A percentile compares a stretch with the other conserved stretches of the same genome.
phyloP scores from a whole-genome alignment of 352 stramenopile genomes.

The Phytophthora pisi region DNA sequence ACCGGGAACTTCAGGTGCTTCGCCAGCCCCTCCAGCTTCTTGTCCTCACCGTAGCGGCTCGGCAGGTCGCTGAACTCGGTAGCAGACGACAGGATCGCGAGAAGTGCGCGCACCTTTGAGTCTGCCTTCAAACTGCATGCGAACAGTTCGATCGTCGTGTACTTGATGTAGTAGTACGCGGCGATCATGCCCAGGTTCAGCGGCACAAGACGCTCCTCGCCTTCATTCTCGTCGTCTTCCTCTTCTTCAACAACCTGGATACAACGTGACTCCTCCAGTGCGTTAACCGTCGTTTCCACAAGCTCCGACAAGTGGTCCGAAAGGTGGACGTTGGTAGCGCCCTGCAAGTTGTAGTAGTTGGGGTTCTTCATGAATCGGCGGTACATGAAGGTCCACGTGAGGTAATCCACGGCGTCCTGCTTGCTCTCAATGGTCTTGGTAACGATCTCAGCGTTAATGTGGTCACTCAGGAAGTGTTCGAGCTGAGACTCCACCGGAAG shows the following conservation, averaged over 20 bases:
- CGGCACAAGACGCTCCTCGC: constrained; percentile 91
- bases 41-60: constrained; percentile 94
- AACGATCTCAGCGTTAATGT: constrained; percentile 99
- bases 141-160: constrained; percentile 99
- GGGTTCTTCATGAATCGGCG: constrained; percentile 98
- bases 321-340: constrained; percentile 91
- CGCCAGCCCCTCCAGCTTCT: constrained; percentile 92
- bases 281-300: constrained; percentile 96
- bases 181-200: constrained; percentile 99
- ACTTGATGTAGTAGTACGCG: constrained; percentile 99
- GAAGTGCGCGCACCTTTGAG: constrained; percentile 96
- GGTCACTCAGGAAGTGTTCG: constrained; percentile 98
- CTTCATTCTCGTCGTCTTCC: constrained; percentile 79
- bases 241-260: constrained; percentile 95
- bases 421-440: constrained; percentile 98
- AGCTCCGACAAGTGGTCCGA: constrained; percentile 99
- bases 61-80: constrained; percentile 96
- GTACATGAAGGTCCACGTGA: constrained; percentile 99
- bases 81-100: constrained; percentile 97
- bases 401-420: constrained; percentile 99
- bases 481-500: constrained; percentile 99
- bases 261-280: constrained; percentile 97
- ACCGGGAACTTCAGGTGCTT: constrained; percentile 95
- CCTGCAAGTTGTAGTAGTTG: constrained; percentile 99
- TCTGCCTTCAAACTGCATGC: constrained; percentile 96